phyloP scores from a whole-genome alignment of 306 rosid genomes.

The Hippophae rhamnoides region DNA sequence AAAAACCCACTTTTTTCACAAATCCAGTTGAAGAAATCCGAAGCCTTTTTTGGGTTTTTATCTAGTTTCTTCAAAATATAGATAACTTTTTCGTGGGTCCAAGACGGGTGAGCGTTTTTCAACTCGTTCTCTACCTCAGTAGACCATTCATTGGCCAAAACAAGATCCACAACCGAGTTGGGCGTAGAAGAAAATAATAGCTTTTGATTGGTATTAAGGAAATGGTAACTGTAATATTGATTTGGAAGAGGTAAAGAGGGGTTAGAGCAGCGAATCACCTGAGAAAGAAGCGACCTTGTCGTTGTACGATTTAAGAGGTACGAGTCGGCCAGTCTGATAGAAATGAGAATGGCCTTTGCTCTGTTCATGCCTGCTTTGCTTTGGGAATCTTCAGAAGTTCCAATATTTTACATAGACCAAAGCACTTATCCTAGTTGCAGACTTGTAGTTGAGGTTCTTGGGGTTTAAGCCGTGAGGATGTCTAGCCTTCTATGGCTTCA shows the following conservation, averaged over 20 bases:
- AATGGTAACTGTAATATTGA: conserved; percentile 16
- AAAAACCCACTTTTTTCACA: conserved; percentile 39
- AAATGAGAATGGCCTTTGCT: conserved; percentile 27
- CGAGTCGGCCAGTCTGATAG: conserved; percentile 42
- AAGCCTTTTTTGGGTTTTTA: conserved; percentile 54
- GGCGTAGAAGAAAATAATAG: conserved; percentile 54
- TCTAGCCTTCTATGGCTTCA: too few relatives aligned
- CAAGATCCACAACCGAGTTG: conserved; percentile 41
- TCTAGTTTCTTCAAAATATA: conserved; percentile 59
- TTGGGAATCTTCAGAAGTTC: background rate
- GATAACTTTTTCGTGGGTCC: conserved; percentile 59
- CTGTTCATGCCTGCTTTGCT: conserved; percentile 46
- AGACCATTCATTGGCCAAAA: conserved; percentile 60
- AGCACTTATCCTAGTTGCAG: background rate
- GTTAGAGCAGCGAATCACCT: conserved; percentile 45
- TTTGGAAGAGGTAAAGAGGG: conserved; percentile 16
- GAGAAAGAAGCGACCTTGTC: conserved; percentile 29
- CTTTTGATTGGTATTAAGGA: conserved; percentile 25
- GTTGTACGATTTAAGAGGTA: conserved; percentile 23
- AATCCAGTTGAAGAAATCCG: conserved; percentile 61
- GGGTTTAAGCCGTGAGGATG: conserved; percentile 17
- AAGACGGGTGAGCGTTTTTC: conserved; percentile 22
- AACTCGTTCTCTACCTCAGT: conserved; percentile 44
- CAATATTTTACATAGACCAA: background rate
- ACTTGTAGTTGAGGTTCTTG: background rate